phyloP scores from a whole-genome alignment of 176 grass and related monocot genomes.

The Cenchrus purpureus region DNA sequence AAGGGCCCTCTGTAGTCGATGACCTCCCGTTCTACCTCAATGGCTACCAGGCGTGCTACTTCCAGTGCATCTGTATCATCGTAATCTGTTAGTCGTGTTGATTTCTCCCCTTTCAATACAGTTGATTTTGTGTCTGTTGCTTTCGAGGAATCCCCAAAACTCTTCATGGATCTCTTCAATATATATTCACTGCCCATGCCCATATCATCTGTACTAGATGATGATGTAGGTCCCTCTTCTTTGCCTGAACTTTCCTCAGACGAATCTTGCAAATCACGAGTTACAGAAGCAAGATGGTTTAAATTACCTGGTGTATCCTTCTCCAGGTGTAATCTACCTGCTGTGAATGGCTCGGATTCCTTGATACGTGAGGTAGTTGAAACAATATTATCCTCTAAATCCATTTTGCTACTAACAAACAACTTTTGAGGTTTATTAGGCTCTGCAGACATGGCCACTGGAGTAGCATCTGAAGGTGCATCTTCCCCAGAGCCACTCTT shows the following conservation, averaged over 20 bases:
- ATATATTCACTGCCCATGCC: conserved; percentile 38
- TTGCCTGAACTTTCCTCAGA: conserved; percentile 46
- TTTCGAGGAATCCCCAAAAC: conserved; percentile 59
- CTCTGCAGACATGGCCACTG: not conserved
- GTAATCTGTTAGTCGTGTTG: conserved; percentile 45
- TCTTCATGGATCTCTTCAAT: conserved; percentile 39
- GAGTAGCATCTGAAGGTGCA: not conserved
- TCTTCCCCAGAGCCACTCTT: conserved; percentile 7
- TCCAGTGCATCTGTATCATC: conserved; percentile 77
- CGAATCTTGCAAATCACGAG: conserved; percentile 36
- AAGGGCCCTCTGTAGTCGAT: conserved; percentile 79
- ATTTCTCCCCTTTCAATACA: conserved; percentile 43
- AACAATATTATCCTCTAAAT: conserved; percentile 22
- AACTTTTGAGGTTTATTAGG: conserved; percentile 39
- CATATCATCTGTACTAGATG: conserved; percentile 41
- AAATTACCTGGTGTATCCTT: conserved; percentile 30
- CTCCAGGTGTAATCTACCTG: conserved; percentile 24
- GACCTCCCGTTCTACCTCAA: conserved; percentile 72
- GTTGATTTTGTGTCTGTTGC: conserved; percentile 37
- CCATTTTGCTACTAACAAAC: conserved; percentile 12
- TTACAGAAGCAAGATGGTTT: conserved; percentile 35
- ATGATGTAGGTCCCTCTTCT: conserved; percentile 49
- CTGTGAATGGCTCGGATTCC: conserved; percentile 32
- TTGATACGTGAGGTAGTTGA: conserved; percentile 28
- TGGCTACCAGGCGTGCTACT: conserved; percentile 68